These are phyloP conservation scores for Mycena pura DNA, from an alignment of 768 basidiomycete genomes.

Conservation along the genomic window DNA sequence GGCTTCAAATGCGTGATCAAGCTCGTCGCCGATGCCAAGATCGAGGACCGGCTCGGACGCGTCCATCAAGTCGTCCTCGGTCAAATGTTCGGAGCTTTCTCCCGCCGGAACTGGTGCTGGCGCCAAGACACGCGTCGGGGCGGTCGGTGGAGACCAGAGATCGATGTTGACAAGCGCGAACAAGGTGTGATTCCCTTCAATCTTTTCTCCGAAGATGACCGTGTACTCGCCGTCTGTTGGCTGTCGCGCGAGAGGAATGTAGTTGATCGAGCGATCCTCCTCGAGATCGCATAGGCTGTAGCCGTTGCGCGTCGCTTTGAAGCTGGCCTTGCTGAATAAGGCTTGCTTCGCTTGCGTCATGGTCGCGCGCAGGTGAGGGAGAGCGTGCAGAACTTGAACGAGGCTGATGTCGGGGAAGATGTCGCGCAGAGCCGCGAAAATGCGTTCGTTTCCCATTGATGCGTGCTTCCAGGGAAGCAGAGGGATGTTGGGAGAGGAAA, in stretches of 20 bases:
- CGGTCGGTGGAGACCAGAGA: background rate
- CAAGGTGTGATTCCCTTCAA: background rate
- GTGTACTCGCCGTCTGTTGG: background rate
- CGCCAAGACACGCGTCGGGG: background rate
- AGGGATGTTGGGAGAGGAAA: background rate
- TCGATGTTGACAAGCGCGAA: background rate
- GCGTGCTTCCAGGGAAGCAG: constrained; percentile 5
- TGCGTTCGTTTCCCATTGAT: background rate
- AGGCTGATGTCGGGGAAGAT: constrained; percentile 6
- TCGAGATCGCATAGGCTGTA: background rate
- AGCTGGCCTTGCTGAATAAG: no score
- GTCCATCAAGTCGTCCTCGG: no score
- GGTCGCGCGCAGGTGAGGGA: background rate
- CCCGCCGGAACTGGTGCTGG: background rate
- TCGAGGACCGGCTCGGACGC: no score
- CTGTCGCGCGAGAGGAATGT: background rate
- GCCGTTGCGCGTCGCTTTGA: background rate
- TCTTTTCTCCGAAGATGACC: background rate
- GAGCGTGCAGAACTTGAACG: background rate
- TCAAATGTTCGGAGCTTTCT: background rate
- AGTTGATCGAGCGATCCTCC: background rate
- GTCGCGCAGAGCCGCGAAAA: constrained; percentile 1
- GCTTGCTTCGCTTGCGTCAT: background rate
- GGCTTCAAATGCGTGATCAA: background rate
- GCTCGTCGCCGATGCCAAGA: background rate